phyloP scores from a whole-genome alignment of 2,329 filamentous ascomycete species.

The Parafenestella ontariensis region DNA sequence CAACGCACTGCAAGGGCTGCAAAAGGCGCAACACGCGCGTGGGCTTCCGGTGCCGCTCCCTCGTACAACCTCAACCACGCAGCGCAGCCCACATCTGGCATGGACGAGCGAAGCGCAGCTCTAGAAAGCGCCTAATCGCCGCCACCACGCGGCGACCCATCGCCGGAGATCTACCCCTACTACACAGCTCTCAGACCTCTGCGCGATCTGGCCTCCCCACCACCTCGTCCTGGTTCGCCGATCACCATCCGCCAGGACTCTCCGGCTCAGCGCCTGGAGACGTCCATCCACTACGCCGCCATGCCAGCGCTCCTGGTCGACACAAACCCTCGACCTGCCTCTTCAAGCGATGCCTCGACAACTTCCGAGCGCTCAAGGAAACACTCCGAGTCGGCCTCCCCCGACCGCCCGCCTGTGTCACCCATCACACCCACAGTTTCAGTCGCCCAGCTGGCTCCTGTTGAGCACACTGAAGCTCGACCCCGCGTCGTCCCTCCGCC shows the following conservation, averaged over 20 bases:
- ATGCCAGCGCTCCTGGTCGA: slow-evolving; percentile 49
- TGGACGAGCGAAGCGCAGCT: slow-evolving; percentile 12
- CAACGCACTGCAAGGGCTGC: neutral
- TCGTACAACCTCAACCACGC: slow-evolving; percentile 6
- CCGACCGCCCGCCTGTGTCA: slow-evolving; percentile 49
- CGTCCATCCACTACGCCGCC: slow-evolving; percentile 33
- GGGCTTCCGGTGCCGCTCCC: slow-evolving; percentile 2
- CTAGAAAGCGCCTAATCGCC: slow-evolving; percentile 16
- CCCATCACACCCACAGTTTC: slow-evolving; percentile 50
- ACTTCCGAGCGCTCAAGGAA: slow-evolving; percentile 24
- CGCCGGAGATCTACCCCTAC: slow-evolving; percentile 11
- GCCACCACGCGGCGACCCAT: slow-evolving; percentile 17
- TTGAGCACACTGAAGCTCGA: slow-evolving; percentile 32
- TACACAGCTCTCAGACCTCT: slow-evolving; percentile 8
- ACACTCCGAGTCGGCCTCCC: slow-evolving; percentile 41
- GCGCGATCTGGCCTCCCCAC: slow-evolving; percentile 13
- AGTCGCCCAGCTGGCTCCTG: slow-evolving; percentile 44
- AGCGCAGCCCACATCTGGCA: slow-evolving; percentile 14
- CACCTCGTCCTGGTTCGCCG: slow-evolving; percentile 12
- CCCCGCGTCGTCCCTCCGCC: slow-evolving; percentile 38
- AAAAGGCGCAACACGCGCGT: slow-evolving; percentile 6
- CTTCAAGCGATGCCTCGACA: slow-evolving; percentile 35
- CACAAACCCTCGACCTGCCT: slow-evolving; percentile 32
- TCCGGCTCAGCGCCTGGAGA: slow-evolving; percentile 25
- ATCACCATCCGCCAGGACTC: slow-evolving; percentile 19